Conservation (phyloP, 139 green algal species). For the Picochlorum sp. region DNA sequence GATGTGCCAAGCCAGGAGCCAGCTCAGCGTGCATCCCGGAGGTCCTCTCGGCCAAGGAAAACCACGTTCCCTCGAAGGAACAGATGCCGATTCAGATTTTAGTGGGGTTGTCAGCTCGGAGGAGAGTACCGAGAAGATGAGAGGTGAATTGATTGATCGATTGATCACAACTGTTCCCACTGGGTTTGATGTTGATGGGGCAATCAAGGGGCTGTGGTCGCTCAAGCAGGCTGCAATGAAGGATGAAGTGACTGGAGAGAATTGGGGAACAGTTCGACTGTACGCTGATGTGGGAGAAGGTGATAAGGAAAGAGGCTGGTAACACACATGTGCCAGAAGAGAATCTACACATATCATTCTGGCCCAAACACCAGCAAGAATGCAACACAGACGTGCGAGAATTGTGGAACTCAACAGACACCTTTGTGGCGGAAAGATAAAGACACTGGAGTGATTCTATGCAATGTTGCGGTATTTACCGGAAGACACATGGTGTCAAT, state of each 20-base stretch:
- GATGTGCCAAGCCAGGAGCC: conserved; percentile 1
- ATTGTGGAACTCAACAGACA: conserved; percentile 59
- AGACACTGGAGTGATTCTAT: conserved; percentile 39
- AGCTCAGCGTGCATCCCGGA: background rate
- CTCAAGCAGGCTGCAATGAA: conserved; percentile 26
- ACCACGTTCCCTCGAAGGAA: background rate
- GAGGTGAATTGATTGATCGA: conserved; percentile 24
- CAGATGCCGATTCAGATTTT: background rate
- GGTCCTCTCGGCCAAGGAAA: background rate
- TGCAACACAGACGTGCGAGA: conserved; percentile 36
- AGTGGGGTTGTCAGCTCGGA: background rate
- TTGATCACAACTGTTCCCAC: conserved; percentile 12
- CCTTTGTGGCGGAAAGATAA: conserved; percentile 65
- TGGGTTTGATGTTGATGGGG: conserved; percentile 27
- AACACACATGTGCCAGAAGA: background rate
- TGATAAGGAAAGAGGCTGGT: background rate
- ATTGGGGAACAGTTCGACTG: conserved; percentile 23
- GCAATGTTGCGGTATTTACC: conserved; percentile 78
- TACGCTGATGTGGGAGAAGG: conserved; percentile 21
- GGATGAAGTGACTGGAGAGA: conserved; percentile 21
- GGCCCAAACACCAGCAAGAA: background rate
- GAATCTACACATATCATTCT: background rate
- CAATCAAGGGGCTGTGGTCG: conserved; percentile 25
- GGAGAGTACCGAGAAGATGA: conserved; percentile 15
- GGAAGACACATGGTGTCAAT: conserved; percentile 55